Conservation (phyloP, 2,329 filamentous ascomycete species). For the Fusarium sp. region DNA sequence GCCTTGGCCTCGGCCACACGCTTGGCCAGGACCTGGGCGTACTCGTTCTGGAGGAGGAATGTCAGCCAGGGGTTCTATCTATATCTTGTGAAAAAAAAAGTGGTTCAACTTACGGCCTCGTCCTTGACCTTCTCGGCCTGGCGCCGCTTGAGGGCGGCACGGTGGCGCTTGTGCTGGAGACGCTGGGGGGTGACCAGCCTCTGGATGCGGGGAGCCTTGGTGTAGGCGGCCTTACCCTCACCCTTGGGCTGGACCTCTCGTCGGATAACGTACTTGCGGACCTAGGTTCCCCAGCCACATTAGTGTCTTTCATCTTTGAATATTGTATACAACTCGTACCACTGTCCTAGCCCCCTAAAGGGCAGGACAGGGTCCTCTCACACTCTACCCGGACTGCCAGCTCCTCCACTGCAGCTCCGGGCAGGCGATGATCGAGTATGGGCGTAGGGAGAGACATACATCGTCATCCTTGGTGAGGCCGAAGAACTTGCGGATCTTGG, state of each 20-base stretch:
- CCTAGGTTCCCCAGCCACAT: conserved; percentile 64
- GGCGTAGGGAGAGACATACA: conserved; percentile 78
- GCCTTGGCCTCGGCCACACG: conserved; percentile 96
- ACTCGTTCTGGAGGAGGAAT: conserved; percentile 80
- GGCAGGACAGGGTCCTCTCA: conserved; percentile 57
- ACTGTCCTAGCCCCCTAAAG: conserved; percentile 17
- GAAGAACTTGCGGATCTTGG: conserved; percentile 99
- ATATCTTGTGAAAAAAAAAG: rapidly evolving
- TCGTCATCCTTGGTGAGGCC: conserved; percentile 99
- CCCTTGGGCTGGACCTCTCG: conserved; percentile 97
- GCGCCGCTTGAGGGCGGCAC: conserved; percentile 97
- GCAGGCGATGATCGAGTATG: conserved; percentile 76
- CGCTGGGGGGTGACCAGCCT: conserved; percentile 99
- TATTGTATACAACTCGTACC: conserved; percentile 39
- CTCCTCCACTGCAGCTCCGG: conserved; percentile 60
- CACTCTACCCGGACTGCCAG: conserved; percentile 66
- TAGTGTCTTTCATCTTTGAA: conserved; percentile 46
- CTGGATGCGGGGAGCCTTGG: conserved; percentile 99
- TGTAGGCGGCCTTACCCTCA: conserved; percentile 98
- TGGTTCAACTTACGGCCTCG: conserved; percentile 81
- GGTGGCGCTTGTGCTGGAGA: conserved; percentile 99
- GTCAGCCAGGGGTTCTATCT: not conserved
- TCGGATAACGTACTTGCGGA: conserved; percentile 99
- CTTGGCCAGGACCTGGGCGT: conserved; percentile 95
- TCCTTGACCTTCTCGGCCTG: conserved; percentile 98